Percentiles rank a stretch among this genome's conserved stretches.
Evolutionary conservation across 2,329 filamentous ascomycete species (phyloP).

Genomic region (Aspergillus sp.): DNA sequence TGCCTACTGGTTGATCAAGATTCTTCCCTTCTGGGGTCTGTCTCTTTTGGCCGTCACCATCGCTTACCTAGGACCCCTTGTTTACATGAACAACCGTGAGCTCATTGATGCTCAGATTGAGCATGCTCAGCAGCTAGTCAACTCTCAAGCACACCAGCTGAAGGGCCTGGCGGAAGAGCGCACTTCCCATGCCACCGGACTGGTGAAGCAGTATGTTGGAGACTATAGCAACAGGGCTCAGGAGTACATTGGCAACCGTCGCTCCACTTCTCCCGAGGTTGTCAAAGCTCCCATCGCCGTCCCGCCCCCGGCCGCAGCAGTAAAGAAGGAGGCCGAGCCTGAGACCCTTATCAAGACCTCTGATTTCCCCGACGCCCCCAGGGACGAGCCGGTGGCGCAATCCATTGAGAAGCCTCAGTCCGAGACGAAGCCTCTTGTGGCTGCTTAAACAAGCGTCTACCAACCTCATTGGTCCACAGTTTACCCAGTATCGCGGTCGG

Average conservation of each 20-base stretch:
- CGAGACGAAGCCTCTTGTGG: constrained; percentile 37
- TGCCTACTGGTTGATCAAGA: constrained; percentile 65
- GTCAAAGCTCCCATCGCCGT: constrained; percentile 20
- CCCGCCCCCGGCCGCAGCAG: constrained; percentile 15
- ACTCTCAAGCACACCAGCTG: constrained; percentile 60
- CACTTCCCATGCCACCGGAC: constrained; percentile 57
- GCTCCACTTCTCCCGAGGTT: constrained; percentile 34
- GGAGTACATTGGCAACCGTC: constrained; percentile 49
- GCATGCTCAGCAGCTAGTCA: constrained; percentile 54
- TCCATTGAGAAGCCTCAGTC: constrained; percentile 30
- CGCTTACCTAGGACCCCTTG: constrained; percentile 60
- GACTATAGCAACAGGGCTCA: constrained; percentile 63
- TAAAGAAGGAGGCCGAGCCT: constrained; percentile 38
- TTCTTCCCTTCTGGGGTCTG: constrained; percentile 65
- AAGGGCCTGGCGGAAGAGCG: constrained; percentile 61
- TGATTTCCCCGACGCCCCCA: constrained; percentile 52
- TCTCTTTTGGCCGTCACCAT: constrained; percentile 56
- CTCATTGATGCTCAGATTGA: constrained; percentile 61
- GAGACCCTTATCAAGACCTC: constrained; percentile 42
- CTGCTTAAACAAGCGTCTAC: constrained; percentile 20
- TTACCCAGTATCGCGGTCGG: background rate
- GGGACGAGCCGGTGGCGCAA: constrained; percentile 36
- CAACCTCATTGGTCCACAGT: background rate
- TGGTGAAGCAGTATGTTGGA: constrained; percentile 59
- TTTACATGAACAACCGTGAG: constrained; percentile 66